A percentile compares a stretch with the other conserved stretches of the same genome.
Evolutionary conservation across 2,329 filamentous ascomycete genomes (phyloP).

Genomic region (Penicillium olsonii): DNA sequence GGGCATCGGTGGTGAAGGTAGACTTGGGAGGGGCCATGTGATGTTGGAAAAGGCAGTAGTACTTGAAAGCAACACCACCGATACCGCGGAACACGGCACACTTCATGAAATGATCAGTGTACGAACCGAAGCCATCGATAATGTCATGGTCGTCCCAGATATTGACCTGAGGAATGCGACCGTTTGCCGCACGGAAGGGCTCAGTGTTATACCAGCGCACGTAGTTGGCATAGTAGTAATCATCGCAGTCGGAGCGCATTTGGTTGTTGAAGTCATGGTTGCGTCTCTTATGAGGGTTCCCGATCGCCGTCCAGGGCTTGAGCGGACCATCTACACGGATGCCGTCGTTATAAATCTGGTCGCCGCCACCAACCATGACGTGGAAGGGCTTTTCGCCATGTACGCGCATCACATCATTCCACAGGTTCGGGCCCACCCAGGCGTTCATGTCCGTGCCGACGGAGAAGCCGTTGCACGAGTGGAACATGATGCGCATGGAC

Average conservation of each 20-base stretch:
- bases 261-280: conserved; percentile 66
- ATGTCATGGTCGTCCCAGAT: conserved; percentile 69
- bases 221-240: conserved; percentile 65
- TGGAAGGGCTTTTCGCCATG: conserved; percentile 63
- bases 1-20: conserved; percentile 78
- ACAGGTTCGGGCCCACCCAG: conserved; percentile 63
- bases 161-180: conserved; percentile 65
- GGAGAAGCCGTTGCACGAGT: conserved; percentile 69
- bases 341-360: conserved; percentile 78
- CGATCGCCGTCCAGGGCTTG: conserved; percentile 63
- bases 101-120: conserved; percentile 68
- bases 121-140: conserved; percentile 67
- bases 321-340: conserved; percentile 84
- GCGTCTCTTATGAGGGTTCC: conserved; percentile 61
- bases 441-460: conserved; percentile 65
- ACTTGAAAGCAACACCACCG: conserved; percentile 59
- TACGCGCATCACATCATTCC: conserved; percentile 65
- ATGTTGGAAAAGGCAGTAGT: conserved; percentile 69
- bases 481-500: conserved; percentile 70
- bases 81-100: conserved; percentile 67
- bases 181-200: conserved; percentile 61
- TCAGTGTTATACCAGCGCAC: conserved; percentile 68
- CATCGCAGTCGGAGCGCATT: conserved; percentile 60
- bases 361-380: conserved; percentile 83
- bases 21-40: conserved; percentile 81